phyloP scores from a whole-genome alignment of 2,329 filamentous ascomycete genomes.

The Metarhizium anisopliae region DNA sequence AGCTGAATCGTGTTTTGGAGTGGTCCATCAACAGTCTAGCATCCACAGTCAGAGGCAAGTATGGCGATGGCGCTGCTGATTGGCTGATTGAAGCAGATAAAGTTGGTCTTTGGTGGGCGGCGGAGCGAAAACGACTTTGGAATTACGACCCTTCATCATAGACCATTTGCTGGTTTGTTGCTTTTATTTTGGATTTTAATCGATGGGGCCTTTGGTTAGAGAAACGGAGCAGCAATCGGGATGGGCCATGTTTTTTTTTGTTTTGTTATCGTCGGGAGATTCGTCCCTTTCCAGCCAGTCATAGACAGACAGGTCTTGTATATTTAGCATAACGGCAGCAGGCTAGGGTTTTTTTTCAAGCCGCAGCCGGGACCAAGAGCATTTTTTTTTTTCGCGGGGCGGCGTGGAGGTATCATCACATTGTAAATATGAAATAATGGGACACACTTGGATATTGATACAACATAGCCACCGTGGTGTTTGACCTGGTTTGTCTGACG shows the following conservation, averaged over 20 bases:
- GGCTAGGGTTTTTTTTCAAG: no score
- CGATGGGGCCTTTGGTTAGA: background rate
- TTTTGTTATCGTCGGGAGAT: background rate
- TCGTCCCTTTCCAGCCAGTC: background rate
- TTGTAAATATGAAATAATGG: no score
- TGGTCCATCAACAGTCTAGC: constrained; percentile 6
- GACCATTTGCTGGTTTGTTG: background rate
- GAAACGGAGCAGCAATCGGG: background rate
- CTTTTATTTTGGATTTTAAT: background rate
- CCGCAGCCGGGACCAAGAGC: no score
- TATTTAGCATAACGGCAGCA: background rate
- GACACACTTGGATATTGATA: no score
- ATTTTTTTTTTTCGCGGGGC: no score
- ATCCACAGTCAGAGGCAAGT: constrained; percentile 7
- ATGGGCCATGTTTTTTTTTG: background rate
- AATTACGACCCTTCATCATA: constrained; percentile 1
- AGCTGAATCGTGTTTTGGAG: constrained; percentile 14
- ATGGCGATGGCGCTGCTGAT: constrained; percentile 13
- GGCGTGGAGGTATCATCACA: no score
- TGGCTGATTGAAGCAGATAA: constrained; percentile 22
- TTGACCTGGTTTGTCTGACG: no score
- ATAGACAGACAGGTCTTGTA: background rate
- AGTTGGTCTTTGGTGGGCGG: constrained; percentile 21
- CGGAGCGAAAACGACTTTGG: constrained; percentile 15
- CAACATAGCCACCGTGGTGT: no score